A percentile compares a stretch with the other conserved stretches of the same genome.
phyloP scores from a whole-genome alignment of 352 stramenopile genomes.

The Phytophthora uliginosa region DNA sequence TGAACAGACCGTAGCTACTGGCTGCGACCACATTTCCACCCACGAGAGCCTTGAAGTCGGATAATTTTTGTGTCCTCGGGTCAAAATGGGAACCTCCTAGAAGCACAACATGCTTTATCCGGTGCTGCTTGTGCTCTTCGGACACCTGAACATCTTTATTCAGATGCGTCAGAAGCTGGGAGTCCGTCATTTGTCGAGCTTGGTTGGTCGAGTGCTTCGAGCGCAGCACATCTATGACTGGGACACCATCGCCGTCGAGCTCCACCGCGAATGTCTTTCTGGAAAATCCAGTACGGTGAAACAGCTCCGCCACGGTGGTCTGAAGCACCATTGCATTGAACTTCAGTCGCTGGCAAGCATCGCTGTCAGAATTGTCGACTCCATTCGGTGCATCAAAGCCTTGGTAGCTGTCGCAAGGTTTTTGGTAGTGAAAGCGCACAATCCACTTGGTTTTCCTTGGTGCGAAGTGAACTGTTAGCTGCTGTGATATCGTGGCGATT shows the following conservation, averaged over 20 bases:
- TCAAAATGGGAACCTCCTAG: constrained; percentile 17
- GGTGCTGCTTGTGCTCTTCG: not conserved
- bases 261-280: constrained; percentile 25
- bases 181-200: constrained; percentile 13
- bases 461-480: constrained; percentile 6
- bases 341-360: constrained; percentile 12
- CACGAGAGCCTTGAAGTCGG: constrained; percentile 5
- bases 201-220: constrained; percentile 5
- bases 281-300: constrained; percentile 8
- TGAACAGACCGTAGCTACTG: constrained; percentile 15
- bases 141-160: constrained; percentile 3
- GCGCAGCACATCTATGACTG: constrained; percentile 13
- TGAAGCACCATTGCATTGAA: constrained; percentile 29
- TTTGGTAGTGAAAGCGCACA: constrained; percentile 26
- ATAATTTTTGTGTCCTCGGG: not conserved
- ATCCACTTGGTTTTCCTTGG: constrained; percentile 19
- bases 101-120: constrained; percentile 17
- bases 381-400: constrained; percentile 20
- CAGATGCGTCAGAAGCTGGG: constrained; percentile 12
- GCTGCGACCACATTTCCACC: constrained; percentile 10
- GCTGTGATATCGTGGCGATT: not conserved
- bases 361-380: constrained; percentile 19
- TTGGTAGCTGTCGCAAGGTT: constrained; percentile 15
- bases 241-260: constrained; percentile 15
- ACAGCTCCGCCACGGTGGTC: constrained; percentile 20